Evolutionary conservation across 1,284 basidiomycete species (phyloP).

Genomic region (Malassezia globosa): DNA sequence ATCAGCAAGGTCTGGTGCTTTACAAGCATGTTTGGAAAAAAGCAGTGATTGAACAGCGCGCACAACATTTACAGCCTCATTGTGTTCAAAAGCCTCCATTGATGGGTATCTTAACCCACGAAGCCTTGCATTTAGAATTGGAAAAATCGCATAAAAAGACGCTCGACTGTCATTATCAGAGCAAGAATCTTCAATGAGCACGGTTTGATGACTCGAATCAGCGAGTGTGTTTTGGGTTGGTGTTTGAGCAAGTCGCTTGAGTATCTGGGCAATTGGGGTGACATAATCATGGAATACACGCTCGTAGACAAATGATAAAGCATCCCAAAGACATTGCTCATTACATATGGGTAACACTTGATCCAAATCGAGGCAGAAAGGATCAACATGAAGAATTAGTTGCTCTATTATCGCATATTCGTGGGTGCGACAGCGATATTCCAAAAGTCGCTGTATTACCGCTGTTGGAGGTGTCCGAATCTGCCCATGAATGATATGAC

Average conservation of each 20-base stretch:
- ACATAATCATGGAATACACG: slow-evolving; percentile 76
- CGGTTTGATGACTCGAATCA: not conserved
- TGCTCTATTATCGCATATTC: slow-evolving; percentile 69
- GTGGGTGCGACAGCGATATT: slow-evolving; percentile 61
- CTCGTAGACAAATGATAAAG: slow-evolving; percentile 85
- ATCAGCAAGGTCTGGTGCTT: not conserved
- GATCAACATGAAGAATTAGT: slow-evolving; percentile 92
- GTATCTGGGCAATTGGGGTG: slow-evolving; percentile 60
- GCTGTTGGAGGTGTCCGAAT: slow-evolving; percentile 66
- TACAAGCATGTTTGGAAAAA: not conserved
- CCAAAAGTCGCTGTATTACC: slow-evolving; percentile 73
- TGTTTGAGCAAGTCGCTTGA: not conserved
- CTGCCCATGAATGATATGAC: slow-evolving; percentile 65
- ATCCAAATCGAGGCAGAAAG: slow-evolving; percentile 79
- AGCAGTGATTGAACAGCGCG: not conserved
- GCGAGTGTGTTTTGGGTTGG: too few species aligned
- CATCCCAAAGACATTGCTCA: slow-evolving; percentile 73
- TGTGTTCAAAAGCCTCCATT: slow-evolving; percentile 18
- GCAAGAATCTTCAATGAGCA: not conserved
- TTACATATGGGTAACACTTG: slow-evolving; percentile 80
- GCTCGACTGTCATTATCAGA: not conserved
- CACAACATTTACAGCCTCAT: slow-evolving; percentile 24
- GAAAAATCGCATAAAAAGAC: not conserved
- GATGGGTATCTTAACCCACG: slow-evolving; percentile 1
- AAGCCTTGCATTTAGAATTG: not conserved